Evolutionary conservation across 306 rosid species (phyloP).

Genomic region (Ormosia semicastrata): DNA sequence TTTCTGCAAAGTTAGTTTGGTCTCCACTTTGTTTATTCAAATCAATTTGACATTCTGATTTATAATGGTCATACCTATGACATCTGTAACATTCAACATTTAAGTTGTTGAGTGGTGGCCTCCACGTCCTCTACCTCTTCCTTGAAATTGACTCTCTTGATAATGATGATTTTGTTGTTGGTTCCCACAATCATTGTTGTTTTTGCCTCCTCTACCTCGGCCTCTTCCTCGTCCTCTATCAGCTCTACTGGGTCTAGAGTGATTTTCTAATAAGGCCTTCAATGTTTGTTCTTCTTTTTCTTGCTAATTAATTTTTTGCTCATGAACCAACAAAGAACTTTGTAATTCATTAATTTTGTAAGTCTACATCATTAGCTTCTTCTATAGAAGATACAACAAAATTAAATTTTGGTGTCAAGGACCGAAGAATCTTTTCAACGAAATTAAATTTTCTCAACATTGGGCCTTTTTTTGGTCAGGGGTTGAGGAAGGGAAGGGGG

Average conservation of each 20-base stretch:
- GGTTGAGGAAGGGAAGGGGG: too few relatives aligned
- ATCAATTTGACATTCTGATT: neutral
- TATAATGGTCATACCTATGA: neutral
- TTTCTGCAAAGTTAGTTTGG: neutral
- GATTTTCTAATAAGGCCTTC: neutral
- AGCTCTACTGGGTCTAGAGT: too few relatives aligned
- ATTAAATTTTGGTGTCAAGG: slow-evolving; percentile 7
- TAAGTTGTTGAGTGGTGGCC: too few relatives aligned
- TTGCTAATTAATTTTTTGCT: neutral
- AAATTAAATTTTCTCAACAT: too few relatives aligned
- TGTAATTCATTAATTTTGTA: neutral
- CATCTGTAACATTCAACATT: neutral
- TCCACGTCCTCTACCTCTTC: too few relatives aligned
- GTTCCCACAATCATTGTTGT: neutral
- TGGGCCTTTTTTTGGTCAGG: too few relatives aligned
- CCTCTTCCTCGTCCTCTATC: too few relatives aligned
- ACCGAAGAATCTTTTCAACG: neutral
- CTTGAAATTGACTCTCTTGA: too few relatives aligned
- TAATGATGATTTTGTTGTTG: too few relatives aligned
- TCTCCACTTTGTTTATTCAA: too few relatives aligned
- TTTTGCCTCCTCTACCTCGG: too few relatives aligned
- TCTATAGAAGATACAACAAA: too few relatives aligned
- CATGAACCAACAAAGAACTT: neutral
- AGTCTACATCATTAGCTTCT: neutral
- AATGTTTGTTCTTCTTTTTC: neutral